A percentile compares a stretch with the other conserved stretches of the same genome.
phyloP scores from a whole-genome alignment of 2,329 filamentous ascomycete genomes.

The Cytospora paraplurivora region DNA sequence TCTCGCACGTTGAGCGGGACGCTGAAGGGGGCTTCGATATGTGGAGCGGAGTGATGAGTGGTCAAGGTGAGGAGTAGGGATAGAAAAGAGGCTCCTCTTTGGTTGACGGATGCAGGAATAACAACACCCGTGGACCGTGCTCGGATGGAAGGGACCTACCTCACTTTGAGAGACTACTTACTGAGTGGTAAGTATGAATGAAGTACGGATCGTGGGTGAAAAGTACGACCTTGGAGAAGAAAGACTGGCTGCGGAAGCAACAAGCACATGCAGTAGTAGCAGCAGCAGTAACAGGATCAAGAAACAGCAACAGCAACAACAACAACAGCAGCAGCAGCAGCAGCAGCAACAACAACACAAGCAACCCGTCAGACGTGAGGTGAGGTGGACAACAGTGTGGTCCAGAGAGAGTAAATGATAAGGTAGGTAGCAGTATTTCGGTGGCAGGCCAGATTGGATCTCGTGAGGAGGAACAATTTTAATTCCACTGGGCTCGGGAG shows the following conservation, averaged over 20 bases:
- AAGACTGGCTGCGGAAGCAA: constrained; percentile 1
- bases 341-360: neutral
- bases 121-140: neutral
- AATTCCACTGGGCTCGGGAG: constrained; percentile 23
- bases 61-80: constrained; percentile 14
- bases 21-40: constrained; percentile 7
- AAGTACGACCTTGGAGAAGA: neutral
- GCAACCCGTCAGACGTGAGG: constrained; percentile 13
- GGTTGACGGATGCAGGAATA: constrained; percentile 6
- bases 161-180: constrained; percentile 3
- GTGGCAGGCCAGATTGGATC: constrained; percentile 11
- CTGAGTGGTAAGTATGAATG: neutral
- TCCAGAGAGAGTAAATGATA: neutral
- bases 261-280: neutral
- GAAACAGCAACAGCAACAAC: neutral
- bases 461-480: constrained; percentile 21
- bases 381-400: constrained; percentile 19
- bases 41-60: constrained; percentile 20
- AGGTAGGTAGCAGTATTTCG: constrained; percentile 1
- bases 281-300: neutral
- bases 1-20: constrained; percentile 21
- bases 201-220: constrained; percentile 12
- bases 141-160: neutral
- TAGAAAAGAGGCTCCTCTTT: constrained; percentile 14
- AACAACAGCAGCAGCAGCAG: constrained; percentile 2